Conservation (phyloP, 1,284 basidiomycete genomes). For the Moniliophthora roreri region DNA sequence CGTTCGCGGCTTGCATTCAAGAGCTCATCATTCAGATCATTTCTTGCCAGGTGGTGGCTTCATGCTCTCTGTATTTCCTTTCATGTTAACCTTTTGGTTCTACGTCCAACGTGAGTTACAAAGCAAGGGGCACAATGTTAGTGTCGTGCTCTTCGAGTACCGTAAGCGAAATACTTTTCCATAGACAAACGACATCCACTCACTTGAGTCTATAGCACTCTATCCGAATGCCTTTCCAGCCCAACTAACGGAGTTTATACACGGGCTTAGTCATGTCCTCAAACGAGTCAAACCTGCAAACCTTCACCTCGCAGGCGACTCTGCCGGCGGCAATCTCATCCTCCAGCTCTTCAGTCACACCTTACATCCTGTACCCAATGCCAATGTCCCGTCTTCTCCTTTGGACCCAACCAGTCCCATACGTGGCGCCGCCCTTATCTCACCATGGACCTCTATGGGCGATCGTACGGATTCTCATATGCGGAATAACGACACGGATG, state of each 20-base stretch:
- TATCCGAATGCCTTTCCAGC: slow-evolving; percentile 32
- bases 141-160: slow-evolving; percentile 19
- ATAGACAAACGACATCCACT: background rate
- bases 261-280: slow-evolving; percentile 34
- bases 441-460: slow-evolving; percentile 13
- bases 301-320: slow-evolving; percentile 56
- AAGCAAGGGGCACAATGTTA: slow-evolving; percentile 11
- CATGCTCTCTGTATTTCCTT: slow-evolving; percentile 8
- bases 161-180: slow-evolving; percentile 9
- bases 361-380: slow-evolving; percentile 20
- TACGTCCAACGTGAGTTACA: slow-evolving; percentile 16
- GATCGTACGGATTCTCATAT: background rate
- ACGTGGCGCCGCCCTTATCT: slow-evolving; percentile 23
- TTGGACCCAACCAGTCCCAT: slow-evolving; percentile 16
- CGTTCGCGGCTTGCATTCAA: background rate
- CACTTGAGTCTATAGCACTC: slow-evolving; percentile 17
- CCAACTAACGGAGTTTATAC: slow-evolving; percentile 32
- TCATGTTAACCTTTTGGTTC: slow-evolving; percentile 10
- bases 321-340: slow-evolving; percentile 42
- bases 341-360: slow-evolving; percentile 41
- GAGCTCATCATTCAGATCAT: background rate
- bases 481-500: slow-evolving; percentile 6
- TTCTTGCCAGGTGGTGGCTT: slow-evolving; percentile 14
- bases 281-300: slow-evolving; percentile 40
- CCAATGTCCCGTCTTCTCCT: slow-evolving; percentile 5